These are phyloP conservation scores for Hypoxylon sp. DNA, from an alignment of 2,329 filamentous ascomycete genomes.

Conservation along the genomic window DNA sequence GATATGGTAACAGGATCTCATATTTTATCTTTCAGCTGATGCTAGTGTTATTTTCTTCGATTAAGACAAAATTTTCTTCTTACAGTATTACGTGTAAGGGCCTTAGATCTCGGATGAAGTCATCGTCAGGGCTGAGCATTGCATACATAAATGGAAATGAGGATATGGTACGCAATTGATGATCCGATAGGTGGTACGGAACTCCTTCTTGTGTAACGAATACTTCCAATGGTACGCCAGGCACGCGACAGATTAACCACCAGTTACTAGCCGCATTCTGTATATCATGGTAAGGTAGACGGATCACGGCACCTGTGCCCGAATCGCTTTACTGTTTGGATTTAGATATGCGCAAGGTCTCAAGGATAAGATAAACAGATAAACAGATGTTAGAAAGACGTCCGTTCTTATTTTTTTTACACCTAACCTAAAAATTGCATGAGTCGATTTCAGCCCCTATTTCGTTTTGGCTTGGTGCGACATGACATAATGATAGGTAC, in stretches of 20 bases:
- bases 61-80: constrained; percentile 8
- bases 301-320: background rate
- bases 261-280: background rate
- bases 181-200: constrained; percentile 18
- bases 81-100: constrained; percentile 25
- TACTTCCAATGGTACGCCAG: constrained; percentile 2
- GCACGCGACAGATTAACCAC: constrained; percentile 7
- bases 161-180: constrained; percentile 10
- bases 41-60: background rate
- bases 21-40: background rate
- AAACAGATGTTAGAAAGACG: background rate
- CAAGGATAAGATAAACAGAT: background rate
- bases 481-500: background rate
- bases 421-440: background rate
- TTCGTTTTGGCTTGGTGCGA: background rate
- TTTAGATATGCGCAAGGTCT: background rate
- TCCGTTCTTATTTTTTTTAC: background rate
- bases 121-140: constrained; percentile 27
- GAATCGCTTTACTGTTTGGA: background rate
- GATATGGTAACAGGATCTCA: background rate
- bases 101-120: constrained; percentile 27
- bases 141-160: background rate
- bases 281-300: background rate
- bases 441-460: background rate
- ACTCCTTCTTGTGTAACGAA: constrained; percentile 16